Evolutionary conservation across 2,329 filamentous ascomycete genomes (phyloP).

Genomic region (Hypoxylon sp.): DNA sequence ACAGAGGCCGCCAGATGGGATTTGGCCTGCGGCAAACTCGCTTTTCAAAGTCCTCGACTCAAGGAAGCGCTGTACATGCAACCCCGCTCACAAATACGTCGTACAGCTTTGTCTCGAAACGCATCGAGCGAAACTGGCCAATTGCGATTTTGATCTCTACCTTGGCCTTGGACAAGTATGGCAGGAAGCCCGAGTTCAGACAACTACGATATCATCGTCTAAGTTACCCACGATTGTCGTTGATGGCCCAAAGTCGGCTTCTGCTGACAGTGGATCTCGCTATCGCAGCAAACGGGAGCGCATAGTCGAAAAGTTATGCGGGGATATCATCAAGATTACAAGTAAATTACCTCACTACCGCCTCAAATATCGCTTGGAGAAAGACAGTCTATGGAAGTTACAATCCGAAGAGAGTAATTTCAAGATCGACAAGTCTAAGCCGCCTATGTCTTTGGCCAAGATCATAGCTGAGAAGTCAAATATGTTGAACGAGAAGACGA

Average conservation of each 20-base stretch:
- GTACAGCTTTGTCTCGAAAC: constrained; percentile 28
- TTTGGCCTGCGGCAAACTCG: constrained; percentile 14
- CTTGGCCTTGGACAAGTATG: constrained; percentile 14
- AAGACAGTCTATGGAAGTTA: constrained; percentile 13
- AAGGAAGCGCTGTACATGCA: constrained; percentile 19
- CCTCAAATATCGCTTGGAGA: constrained; percentile 8
- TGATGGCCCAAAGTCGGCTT: background rate
- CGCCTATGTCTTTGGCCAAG: constrained; percentile 8
- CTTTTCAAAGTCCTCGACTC: constrained; percentile 17
- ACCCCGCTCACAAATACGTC: constrained; percentile 11
- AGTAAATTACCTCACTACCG: constrained; percentile 11
- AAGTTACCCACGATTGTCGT: background rate
- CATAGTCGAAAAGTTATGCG: constrained; percentile 6
- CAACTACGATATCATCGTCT: background rate
- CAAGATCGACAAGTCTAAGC: constrained; percentile 17
- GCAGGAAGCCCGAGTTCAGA: constrained; percentile 27
- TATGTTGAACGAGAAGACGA: constrained; percentile 26
- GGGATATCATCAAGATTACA: constrained; percentile 5
- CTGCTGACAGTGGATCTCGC: background rate
- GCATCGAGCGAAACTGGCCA: constrained; percentile 14
- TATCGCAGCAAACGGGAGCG: constrained; percentile 2
- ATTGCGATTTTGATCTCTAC: constrained; percentile 24
- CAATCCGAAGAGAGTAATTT: constrained; percentile 17
- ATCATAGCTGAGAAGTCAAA: constrained; percentile 6
- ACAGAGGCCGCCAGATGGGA: constrained; percentile 10